Evolutionary conservation across 495 filamentous ascomycete species (phyloP).

Genomic region (Podospora conica): DNA sequence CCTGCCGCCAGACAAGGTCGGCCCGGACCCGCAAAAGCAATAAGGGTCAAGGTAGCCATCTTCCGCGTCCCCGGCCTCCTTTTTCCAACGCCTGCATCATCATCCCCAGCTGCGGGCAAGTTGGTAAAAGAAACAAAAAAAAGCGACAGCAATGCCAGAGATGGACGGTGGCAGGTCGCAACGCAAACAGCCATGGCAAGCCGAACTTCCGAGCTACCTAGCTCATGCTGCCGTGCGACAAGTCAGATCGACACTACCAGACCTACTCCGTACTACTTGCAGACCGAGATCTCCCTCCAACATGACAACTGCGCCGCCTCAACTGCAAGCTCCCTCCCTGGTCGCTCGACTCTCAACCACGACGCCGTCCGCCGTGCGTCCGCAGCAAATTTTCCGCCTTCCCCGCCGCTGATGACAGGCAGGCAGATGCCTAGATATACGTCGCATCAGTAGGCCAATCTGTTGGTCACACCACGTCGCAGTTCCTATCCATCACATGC

Average conservation of each 20-base stretch:
- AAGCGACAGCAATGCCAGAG: neutral
- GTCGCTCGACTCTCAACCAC: neutral
- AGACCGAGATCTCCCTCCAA: neutral
- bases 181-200: neutral
- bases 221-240: neutral
- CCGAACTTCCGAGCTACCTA: neutral
- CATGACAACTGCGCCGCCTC: neutral
- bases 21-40: neutral
- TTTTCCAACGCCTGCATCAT: neutral
- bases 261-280: too few species aligned
- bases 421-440: neutral
- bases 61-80: neutral
- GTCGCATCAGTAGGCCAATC: neutral
- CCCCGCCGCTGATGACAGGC: neutral
- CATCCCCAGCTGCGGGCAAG: neutral
- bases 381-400: neutral
- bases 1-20: neutral
- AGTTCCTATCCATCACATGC: neutral
- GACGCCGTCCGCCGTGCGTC: neutral
- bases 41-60: neutral
- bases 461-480: conserved; percentile 1
- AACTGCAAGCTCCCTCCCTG: neutral
- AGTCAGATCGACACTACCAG: neutral
- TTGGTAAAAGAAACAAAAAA: neutral
- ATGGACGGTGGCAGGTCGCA: too few species aligned